A percentile compares a stretch with the other conserved stretches of the same genome.
These are phyloP conservation scores for Tolypocladium inflatum DNA, from an alignment of 2,329 filamentous ascomycete species.

Conservation along the genomic window DNA sequence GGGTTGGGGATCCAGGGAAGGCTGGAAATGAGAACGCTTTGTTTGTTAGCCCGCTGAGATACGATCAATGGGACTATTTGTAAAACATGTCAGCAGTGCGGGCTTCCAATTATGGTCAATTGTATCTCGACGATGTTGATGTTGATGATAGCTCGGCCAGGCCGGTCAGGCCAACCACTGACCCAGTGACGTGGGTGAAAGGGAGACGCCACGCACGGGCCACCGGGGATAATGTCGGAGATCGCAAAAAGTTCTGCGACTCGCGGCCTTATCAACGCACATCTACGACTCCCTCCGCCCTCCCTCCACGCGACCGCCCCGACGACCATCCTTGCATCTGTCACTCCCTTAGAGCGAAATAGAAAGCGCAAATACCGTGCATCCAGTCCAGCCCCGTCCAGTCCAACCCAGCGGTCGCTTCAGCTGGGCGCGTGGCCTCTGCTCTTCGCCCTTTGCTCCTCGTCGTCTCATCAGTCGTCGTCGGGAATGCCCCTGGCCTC, in stretches of 20 bases:
- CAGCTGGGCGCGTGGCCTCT: background rate
- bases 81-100: too few relatives aligned
- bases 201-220: background rate
- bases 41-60: too few relatives aligned
- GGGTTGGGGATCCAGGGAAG: too few relatives aligned
- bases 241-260: background rate
- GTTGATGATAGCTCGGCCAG: background rate
- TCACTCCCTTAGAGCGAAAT: too few relatives aligned
- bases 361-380: background rate
- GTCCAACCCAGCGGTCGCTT: background rate
- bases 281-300: background rate
- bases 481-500: constrained; percentile 5
- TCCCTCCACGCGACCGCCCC: background rate
- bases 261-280: background rate
- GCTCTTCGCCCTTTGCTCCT: background rate
- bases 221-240: background rate
- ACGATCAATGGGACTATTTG: too few relatives aligned
- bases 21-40: too few relatives aligned
- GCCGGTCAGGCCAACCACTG: background rate
- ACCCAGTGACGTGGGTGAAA: background rate
- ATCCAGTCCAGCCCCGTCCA: too few relatives aligned
- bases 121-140: background rate
- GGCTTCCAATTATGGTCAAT: background rate
- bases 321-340: background rate
- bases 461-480: background rate